These are phyloP conservation scores for Omphalotus guepiniiformis DNA, from an alignment of 768 basidiomycete species.

Conservation along the genomic window DNA sequence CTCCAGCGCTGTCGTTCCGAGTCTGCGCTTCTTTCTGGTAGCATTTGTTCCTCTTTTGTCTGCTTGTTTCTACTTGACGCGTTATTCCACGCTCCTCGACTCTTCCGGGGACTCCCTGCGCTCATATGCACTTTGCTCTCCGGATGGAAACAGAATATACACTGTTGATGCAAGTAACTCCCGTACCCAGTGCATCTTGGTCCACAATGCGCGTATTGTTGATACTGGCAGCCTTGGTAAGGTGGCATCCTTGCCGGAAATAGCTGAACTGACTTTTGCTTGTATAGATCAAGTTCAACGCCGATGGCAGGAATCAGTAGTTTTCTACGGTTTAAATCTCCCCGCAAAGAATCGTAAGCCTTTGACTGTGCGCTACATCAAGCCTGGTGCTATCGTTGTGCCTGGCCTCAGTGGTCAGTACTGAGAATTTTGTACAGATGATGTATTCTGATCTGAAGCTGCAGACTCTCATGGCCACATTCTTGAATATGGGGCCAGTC, in stretches of 20 bases:
- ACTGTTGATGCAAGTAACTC: conserved; percentile 57
- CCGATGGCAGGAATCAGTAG: conserved; percentile 30
- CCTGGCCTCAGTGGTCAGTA: conserved; percentile 69
- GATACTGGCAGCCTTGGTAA: conserved; percentile 55
- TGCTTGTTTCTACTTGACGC: not conserved
- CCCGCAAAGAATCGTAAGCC: conserved; percentile 9
- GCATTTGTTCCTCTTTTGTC: not conserved
- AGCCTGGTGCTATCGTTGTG: conserved; percentile 55
- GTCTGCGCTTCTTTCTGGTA: conserved; percentile 1
- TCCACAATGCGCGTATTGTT: conserved; percentile 45
- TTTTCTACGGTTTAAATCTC: conserved; percentile 1
- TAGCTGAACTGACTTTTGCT: conserved; percentile 4
- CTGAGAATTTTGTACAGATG: not conserved
- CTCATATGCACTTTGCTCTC: conserved; percentile 62
- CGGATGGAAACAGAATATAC: conserved; percentile 48
- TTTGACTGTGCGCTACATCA: conserved; percentile 44
- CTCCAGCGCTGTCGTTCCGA: conserved; percentile 2
- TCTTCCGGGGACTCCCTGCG: conserved; percentile 8
- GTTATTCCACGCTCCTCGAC: not conserved
- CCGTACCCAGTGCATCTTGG: conserved; percentile 59
- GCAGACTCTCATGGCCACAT: conserved; percentile 78
- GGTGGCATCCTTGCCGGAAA: conserved; percentile 17
- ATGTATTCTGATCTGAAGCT: conserved; percentile 8
- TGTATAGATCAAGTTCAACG: conserved; percentile 36
- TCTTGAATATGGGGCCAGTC: conserved; percentile 70